These are phyloP conservation scores for Teratosphaeria epicoccoides DNA, from an alignment of 2,329 filamentous ascomycete genomes.

Conservation along the genomic window DNA sequence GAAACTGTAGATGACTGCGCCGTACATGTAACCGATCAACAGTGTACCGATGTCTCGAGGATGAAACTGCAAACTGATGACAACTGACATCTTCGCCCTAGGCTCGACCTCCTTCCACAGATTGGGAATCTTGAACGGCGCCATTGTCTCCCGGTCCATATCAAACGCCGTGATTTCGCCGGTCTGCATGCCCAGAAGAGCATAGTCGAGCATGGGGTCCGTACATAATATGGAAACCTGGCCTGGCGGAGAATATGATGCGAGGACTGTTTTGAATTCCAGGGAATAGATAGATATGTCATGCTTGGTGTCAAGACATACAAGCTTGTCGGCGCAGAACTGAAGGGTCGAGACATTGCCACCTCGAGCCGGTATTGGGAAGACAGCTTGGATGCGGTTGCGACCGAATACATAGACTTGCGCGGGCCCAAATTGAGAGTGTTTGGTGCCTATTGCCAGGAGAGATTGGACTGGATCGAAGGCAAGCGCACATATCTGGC, in stretches of 20 bases:
- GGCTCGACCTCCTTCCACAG: constrained; percentile 70
- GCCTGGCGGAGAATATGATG: constrained; percentile 65
- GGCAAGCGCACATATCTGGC: constrained; percentile 61
- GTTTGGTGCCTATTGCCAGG: constrained; percentile 79
- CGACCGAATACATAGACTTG: constrained; percentile 85
- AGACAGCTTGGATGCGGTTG: constrained; percentile 63
- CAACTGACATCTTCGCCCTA: constrained; percentile 49
- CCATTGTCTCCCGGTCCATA: constrained; percentile 66
- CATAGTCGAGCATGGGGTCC: constrained; percentile 90
- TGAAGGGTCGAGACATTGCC: constrained; percentile 68
- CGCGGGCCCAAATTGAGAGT: constrained; percentile 74
- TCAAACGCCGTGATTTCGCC: constrained; percentile 88
- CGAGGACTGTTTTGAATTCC: constrained; percentile 54
- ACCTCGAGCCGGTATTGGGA: constrained; percentile 55
- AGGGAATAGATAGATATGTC: constrained; percentile 79
- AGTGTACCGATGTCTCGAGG: constrained; percentile 86
- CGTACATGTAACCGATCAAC: constrained; percentile 80
- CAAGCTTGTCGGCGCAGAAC: constrained; percentile 75
- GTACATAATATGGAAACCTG: constrained; percentile 63
- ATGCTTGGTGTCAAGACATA: constrained; percentile 77
- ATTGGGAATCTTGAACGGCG: constrained; percentile 74
- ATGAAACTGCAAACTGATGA: constrained; percentile 75
- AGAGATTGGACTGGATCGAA: constrained; percentile 93
- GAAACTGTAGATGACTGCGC: constrained; percentile 85
- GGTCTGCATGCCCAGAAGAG: constrained; percentile 56